A percentile compares a stretch with the other conserved stretches of the same genome.
Evolutionary conservation across 2,329 filamentous ascomycete species (phyloP).

Genomic region (Cercospora nicotianae): DNA sequence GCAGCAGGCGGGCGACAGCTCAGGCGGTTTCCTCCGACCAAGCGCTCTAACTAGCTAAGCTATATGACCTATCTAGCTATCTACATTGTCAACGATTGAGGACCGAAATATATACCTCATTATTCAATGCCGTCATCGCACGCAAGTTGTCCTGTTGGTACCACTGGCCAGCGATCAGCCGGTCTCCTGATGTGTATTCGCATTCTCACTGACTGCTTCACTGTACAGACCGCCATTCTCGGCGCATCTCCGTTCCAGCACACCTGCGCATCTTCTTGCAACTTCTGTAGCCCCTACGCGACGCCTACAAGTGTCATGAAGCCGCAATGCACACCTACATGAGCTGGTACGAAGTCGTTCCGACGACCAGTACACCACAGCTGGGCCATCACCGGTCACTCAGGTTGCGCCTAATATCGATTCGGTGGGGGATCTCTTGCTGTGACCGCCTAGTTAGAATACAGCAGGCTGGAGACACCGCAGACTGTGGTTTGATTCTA

Average conservation of each 20-base stretch:
- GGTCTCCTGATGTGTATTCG: not conserved
- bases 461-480: not conserved
- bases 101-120: not conserved
- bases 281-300: not conserved
- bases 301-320: not conserved
- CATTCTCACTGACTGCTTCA: not conserved
- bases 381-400: not conserved
- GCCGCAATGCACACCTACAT: not conserved
- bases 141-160: not conserved
- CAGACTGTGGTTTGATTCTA: not conserved
- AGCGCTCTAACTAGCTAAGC: not conserved
- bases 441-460: not conserved
- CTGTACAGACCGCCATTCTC: not conserved
- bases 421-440: not conserved
- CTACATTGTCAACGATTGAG: not conserved
- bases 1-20: not conserved
- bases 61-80: not conserved
- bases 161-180: not conserved
- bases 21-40: not conserved
- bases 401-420: not conserved
- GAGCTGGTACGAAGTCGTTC: not conserved
- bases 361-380: not conserved
- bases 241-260: not conserved
- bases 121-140: not conserved
- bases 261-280: not conserved